phyloP scores from a whole-genome alignment of 139 green algal genomes.

The Chlorella sorokiniana region DNA sequence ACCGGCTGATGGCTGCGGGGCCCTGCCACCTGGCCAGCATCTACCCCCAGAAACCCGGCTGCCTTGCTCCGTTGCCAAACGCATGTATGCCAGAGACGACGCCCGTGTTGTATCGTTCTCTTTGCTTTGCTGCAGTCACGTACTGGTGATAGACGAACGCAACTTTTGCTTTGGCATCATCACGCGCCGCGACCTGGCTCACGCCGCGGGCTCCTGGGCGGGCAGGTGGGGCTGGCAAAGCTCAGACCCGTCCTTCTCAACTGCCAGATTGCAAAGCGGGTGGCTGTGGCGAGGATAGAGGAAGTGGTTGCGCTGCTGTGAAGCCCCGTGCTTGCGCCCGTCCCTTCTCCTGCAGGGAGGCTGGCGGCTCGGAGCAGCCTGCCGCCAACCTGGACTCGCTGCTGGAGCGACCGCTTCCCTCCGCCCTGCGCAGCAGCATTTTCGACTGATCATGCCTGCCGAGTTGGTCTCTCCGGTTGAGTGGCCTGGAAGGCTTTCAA shows the following conservation, averaged over 20 bases:
- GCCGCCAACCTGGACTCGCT: not conserved
- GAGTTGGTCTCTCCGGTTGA: not conserved
- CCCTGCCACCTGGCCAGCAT: not conserved
- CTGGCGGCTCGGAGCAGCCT: not conserved
- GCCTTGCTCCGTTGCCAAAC: not conserved
- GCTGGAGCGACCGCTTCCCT: not conserved
- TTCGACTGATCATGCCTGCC: not conserved
- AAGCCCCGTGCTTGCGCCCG: too few relatives aligned
- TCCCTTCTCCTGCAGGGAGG: not conserved
- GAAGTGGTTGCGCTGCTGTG: too few relatives aligned
- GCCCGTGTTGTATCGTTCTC: too few relatives aligned
- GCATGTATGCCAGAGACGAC: too few relatives aligned
- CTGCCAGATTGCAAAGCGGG: not conserved
- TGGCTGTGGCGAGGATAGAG: not conserved
- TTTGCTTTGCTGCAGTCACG: not conserved
- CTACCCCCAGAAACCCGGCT: not conserved
- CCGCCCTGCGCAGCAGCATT: not conserved
- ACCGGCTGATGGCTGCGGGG: not conserved
- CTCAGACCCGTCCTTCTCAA: too few relatives aligned
- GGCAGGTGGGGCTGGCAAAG: not conserved
- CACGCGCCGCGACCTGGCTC: constrained; percentile 12
- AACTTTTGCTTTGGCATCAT: not conserved
- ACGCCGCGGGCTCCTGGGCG: constrained; percentile 5
- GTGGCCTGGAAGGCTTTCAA: too few relatives aligned
- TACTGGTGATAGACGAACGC: not conserved